Evolutionary conservation across 352 stramenopile species (phyloP), one percentile per base, ranked within the genome.

Genomic region (Stramenopiles sp.): DNA sequence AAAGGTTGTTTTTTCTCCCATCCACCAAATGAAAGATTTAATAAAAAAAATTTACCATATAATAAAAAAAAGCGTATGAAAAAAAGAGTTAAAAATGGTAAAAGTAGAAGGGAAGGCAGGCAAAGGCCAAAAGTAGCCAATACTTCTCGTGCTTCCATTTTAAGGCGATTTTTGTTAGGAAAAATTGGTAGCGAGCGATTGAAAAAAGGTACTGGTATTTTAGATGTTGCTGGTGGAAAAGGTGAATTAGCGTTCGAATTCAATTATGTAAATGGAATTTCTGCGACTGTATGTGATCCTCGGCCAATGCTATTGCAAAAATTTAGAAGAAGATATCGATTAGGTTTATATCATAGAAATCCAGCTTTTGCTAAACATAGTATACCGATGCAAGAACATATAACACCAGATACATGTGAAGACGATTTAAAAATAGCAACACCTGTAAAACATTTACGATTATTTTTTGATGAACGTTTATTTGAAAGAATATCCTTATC

Each of bases 191-290:
- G 69, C 0, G 80, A 81, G 29, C 85, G 81, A 30, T 83, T 94
- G 30, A 80, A 83, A 1, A 78, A 74, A 0, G 88, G 88, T 4
- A 81, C 81, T 32, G 89, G 89, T 0, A 88, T 94, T 1, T 53
- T 95, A 4, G 90, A 95, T 78, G 83, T 94, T 33, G 90, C 89
- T 1, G 90, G 89, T 20, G 89, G 90, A 0, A 83, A 87, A 31
- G 90, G 90, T 4, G 87, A 87, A 33, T 84, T 94, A n/a, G 87
- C 87, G 0, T 93, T 93, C 79, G 86, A 93, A 81, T 86, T 95
- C 13, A 90, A 87, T 85, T 92, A 91, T 81, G 90, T 91, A 78
- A 84, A 88, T n/a, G 31, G 80, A 6, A 84, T 94, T 32, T 84
- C 84, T 0, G 88, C 83, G 43, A 93, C 86, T 7, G 84, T 94